Percentiles rank a stretch among this genome's conserved stretches.
Conservation (phyloP, 805 yeast genomes). For the Candida parachauliodes region DNA sequence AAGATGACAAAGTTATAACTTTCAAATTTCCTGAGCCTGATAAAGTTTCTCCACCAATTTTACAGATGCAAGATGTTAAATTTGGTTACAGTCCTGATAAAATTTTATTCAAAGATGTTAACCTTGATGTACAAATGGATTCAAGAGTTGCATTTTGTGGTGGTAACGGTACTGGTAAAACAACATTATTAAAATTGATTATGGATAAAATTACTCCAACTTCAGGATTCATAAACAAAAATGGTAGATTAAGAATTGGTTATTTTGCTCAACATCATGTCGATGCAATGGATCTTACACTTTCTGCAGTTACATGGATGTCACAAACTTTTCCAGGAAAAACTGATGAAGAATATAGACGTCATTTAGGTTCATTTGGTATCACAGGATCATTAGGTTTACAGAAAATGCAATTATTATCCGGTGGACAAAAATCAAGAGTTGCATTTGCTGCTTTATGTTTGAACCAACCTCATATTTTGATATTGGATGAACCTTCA, state of each 20-base stretch:
- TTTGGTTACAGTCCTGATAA: slow-evolving; percentile 76
- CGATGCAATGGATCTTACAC: slow-evolving; percentile 87
- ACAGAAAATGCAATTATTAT: slow-evolving; percentile 82
- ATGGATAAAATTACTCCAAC: slow-evolving; percentile 75
- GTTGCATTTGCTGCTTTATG: slow-evolving; percentile 97
- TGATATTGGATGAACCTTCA: slow-evolving; percentile 95
- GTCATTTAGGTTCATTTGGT: slow-evolving; percentile 95
- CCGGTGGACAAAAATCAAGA: slow-evolving; percentile 98
- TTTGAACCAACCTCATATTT: slow-evolving; percentile 82
- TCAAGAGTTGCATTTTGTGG: slow-evolving; percentile 96
- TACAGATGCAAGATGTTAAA: slow-evolving; percentile 80
- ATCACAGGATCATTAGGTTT: slow-evolving; percentile 91
- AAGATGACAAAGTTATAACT: slow-evolving; percentile 78
- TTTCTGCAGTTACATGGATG: slow-evolving; percentile 94
- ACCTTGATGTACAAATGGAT: slow-evolving; percentile 86
- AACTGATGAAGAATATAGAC: slow-evolving; percentile 93
- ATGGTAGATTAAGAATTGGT: slow-evolving; percentile 86
- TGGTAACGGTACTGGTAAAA: slow-evolving; percentile 99
- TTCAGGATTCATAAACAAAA: slow-evolving; percentile 73
- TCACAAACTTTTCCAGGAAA: slow-evolving; percentile 85
- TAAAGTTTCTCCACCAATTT: slow-evolving; percentile 85
- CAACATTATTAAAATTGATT: slow-evolving; percentile 83
- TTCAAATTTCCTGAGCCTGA: slow-evolving; percentile 97
- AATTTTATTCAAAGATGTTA: slow-evolving; percentile 70
- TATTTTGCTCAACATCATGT: slow-evolving; percentile 99